Evolutionary conservation across 2,329 filamentous ascomycete genomes (phyloP).

Genomic region (Colletotrichum lentis): DNA sequence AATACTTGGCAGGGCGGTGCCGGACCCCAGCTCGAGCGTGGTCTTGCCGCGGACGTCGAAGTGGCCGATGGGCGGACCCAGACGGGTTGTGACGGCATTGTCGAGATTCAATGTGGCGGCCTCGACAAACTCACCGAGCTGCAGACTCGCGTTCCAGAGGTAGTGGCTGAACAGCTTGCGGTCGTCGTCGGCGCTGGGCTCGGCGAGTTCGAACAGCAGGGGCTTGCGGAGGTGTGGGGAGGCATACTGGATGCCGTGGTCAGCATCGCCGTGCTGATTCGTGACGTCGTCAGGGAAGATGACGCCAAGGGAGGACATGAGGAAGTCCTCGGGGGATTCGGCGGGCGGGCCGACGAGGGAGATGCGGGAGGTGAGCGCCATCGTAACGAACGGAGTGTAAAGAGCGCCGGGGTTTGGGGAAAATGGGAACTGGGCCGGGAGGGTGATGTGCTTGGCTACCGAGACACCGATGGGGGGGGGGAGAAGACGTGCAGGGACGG

Average conservation of each 20-base stretch:
- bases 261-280: constrained; percentile 71
- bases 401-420: constrained; percentile 15
- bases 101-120: constrained; percentile 51
- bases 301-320: constrained; percentile 65
- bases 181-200: constrained; percentile 61
- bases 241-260: constrained; percentile 66
- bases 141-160: constrained; percentile 73
- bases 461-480: neutral
- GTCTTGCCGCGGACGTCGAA: constrained; percentile 61
- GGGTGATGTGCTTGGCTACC: neutral
- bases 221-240: constrained; percentile 59
- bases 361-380: constrained; percentile 60
- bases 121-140: constrained; percentile 65
- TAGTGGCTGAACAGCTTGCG: constrained; percentile 74
- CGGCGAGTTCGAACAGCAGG: constrained; percentile 55
- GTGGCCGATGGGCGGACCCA: constrained; percentile 36
- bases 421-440: neutral
- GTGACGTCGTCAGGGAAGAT: constrained; percentile 74
- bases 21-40: constrained; percentile 73
- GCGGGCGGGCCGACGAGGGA: constrained; percentile 49
- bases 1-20: constrained; percentile 64
- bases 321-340: constrained; percentile 65
- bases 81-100: constrained; percentile 3
- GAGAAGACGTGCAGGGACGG: neutral
- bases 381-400: constrained; percentile 40